Evolutionary conservation across 2,329 filamentous ascomycete genomes (phyloP), one percentile per base, ranked within the genome.

Genomic region (Penicillium nordicum): DNA sequence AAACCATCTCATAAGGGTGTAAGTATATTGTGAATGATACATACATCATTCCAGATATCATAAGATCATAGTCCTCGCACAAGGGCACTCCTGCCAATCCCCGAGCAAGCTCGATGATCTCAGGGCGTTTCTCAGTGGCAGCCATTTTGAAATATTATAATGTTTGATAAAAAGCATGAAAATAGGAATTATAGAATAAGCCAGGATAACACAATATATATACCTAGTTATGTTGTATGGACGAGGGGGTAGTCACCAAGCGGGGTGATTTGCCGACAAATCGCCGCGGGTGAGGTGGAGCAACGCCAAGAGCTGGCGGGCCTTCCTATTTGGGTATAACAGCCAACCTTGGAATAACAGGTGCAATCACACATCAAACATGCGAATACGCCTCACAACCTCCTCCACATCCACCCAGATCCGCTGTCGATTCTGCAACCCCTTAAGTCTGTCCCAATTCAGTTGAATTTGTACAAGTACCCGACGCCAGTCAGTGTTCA

Each of bases 321-420:
- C 37, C 23, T 52, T 55, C 48, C 53, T 46, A 42, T 41, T 55
- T 46, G 16, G 41, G 41, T 46, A 52, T 16, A 21, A 41, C 29
- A 6, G 21, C 48, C 36, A 30, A 18, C 18, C 18, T 18, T 18
- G 18, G 18, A 18, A 18, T 18, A 18, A 18, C 18, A 18, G 18
- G 18, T 18, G 18, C 18, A 18, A 18, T 16, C 30, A 45, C 18
- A 9, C 0, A 14, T 50, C 55, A 37, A 38, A 36, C 18, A 41
- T 60, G 25, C 51, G 30, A 23, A 74, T 73, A 32, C 81, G 79
- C 21, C 74, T 72, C 63, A 79, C 74, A 30, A 68, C 59, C 34
- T 63, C 57, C 16, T 62, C 55, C 23, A 50, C 25, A 27, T 55
- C 45, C 12, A 7, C 43, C 62, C 64, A 70, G 27, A 70, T 64